Evolutionary conservation across 2,329 filamentous ascomycete species (phyloP).

Genomic region (Penicillium sp.): DNA sequence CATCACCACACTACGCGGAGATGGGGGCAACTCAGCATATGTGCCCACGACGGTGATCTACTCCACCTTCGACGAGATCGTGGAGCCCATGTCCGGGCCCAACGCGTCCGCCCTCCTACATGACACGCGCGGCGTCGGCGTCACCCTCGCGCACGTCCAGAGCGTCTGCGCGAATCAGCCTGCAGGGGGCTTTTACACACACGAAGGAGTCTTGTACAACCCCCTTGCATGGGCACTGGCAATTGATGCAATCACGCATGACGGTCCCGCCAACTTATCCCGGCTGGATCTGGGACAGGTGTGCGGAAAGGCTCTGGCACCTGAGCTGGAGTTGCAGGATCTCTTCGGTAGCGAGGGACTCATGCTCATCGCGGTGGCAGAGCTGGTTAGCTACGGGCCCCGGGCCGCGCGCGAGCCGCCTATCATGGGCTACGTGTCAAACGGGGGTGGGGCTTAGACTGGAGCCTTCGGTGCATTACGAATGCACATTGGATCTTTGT

Average conservation of each 20-base stretch:
- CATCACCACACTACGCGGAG: slow-evolving; percentile 35
- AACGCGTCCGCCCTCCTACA: slow-evolving; percentile 45
- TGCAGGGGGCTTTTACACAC: slow-evolving; percentile 47
- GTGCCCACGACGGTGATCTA: slow-evolving; percentile 55
- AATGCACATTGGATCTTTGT: background rate
- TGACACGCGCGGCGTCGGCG: slow-evolving; percentile 44
- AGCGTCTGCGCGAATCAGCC: slow-evolving; percentile 34
- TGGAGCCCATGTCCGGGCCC: slow-evolving; percentile 48
- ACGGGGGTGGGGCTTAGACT: background rate
- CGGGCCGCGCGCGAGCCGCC: slow-evolving; percentile 40
- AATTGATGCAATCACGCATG: slow-evolving; percentile 48
- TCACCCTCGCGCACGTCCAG: slow-evolving; percentile 51
- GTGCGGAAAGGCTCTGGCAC: slow-evolving; percentile 34
- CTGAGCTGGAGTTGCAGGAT: slow-evolving; percentile 36
- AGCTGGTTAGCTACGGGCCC: slow-evolving; percentile 32
- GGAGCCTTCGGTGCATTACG: background rate
- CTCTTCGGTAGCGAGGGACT: slow-evolving; percentile 45
- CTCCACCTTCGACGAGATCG: slow-evolving; percentile 49
- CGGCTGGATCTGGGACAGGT: slow-evolving; percentile 40
- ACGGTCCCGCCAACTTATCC: slow-evolving; percentile 42
- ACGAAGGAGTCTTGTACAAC: slow-evolving; percentile 51
- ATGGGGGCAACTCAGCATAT: slow-evolving; percentile 50
- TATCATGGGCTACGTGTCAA: slow-evolving; percentile 39
- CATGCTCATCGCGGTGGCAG: slow-evolving; percentile 38
- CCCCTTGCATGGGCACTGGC: slow-evolving; percentile 42